Base-by-base conservation (phyloP, 352 stramenopile species). In the Peronospora destructor region DNA sequence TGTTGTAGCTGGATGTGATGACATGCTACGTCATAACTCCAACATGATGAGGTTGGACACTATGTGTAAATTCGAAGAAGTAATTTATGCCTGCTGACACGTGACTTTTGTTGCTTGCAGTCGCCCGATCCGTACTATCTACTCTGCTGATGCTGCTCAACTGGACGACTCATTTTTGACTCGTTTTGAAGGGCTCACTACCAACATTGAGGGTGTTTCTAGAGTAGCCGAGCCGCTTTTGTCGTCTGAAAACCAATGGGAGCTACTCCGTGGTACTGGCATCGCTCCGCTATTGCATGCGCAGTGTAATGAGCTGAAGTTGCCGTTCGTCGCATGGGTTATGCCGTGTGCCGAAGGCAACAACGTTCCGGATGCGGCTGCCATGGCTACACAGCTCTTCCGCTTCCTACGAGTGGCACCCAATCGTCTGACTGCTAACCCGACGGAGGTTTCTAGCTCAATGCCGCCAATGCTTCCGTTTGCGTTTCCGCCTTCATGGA, bases 11-110 rank as follows among this genome's bases (percentile, higher is more conserved):
- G 81, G 81, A 13, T 80, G 64, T 21, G 79, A 92, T 44, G 76
- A 90, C 50, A 92, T 92, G 81, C 64, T 92, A 16, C 78, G 77
- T 33, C 77, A 88, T 34, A 78, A 91, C 44, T 47, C 52, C 38
- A 83, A 87, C 59, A 88, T 87, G 76, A 74, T 74, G 42, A 74
- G 63, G 76, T 84, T 21, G 2, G 21, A 46, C 44, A 46, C 35
- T 1, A 32, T 23, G 32, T 7, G 6, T 29, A 33, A 53, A 26
- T 38, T 9, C 30, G 4, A 13, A 30, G 10, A 1, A 14, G 14
- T 17, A 12, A 36, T 16, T 36, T 25, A 30, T 29, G 23, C 30
- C 2, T 40, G 28, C 33, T 51, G 2, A 51, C 38, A 47, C 6
- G 14, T 9, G 9, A 50, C 48, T 36, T 32, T 48, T 52, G 12